A percentile compares a stretch with the other conserved stretches of the same genome.
Conservation (phyloP, 1,284 basidiomycete species). For the Pyrrhoderma noxium region DNA sequence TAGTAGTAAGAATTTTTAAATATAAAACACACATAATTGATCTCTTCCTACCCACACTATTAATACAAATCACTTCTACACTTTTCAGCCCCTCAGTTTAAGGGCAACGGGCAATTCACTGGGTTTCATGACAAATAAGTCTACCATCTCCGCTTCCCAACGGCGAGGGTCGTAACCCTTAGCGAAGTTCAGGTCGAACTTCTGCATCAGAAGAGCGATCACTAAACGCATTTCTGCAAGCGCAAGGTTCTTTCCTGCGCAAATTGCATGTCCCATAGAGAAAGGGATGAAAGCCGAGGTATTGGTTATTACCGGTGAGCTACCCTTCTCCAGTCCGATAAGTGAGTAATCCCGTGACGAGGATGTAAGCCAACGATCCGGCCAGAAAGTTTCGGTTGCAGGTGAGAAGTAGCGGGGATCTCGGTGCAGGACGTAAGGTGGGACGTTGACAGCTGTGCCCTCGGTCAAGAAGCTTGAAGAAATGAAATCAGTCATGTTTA, state of each 20-base stretch:
- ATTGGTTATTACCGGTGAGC: conserved; percentile 18
- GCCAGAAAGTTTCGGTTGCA: conserved; percentile 33
- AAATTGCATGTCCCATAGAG: conserved; percentile 30
- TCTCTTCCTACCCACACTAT: too few species aligned
- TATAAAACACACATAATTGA: too few species aligned
- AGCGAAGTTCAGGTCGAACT: conserved; percentile 27
- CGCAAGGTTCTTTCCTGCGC: conserved; percentile 29
- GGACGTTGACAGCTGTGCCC: conserved; percentile 40
- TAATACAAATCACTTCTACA: not conserved
- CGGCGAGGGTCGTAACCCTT: conserved; percentile 22
- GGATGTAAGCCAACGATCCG: conserved; percentile 34
- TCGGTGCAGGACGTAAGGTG: conserved; percentile 40
- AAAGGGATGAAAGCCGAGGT: conserved; percentile 35
- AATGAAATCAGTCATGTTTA: not conserved
- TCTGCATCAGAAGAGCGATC: conserved; percentile 25
- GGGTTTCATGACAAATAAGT: conserved; percentile 26
- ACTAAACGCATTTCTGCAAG: conserved; percentile 27
- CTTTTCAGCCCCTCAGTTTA: not conserved
- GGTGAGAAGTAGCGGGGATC: conserved; percentile 34
- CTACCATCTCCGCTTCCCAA: conserved; percentile 27
- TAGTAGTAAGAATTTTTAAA: too few species aligned
- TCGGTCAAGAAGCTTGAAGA: conserved; percentile 39
- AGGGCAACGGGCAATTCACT: conserved; percentile 24
- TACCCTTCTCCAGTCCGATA: not conserved
- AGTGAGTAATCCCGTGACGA: not conserved